Evolutionary conservation across 768 basidiomycete species (phyloP).

Genomic region (Suillus clintonianus): DNA sequence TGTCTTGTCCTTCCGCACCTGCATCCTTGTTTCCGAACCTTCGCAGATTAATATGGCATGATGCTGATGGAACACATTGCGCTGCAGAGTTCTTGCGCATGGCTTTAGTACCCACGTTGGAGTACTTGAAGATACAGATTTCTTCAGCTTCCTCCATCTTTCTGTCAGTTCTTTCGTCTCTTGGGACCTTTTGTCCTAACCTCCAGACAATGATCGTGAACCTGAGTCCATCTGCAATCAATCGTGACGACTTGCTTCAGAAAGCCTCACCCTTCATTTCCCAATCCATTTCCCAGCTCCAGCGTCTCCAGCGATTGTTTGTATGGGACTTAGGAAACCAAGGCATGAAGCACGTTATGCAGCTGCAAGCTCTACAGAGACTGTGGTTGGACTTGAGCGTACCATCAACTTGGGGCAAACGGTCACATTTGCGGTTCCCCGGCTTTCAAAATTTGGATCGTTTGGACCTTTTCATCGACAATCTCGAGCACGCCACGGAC

Average conservation of each 20-base stretch:
- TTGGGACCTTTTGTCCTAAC: neutral
- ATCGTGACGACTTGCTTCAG: neutral
- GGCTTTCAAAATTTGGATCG: neutral
- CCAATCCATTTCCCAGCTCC: neutral
- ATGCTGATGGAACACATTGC: slow-evolving; percentile 18
- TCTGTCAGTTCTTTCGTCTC: neutral
- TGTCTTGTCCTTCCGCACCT: slow-evolving; percentile 14
- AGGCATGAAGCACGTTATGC: neutral
- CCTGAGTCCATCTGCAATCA: neutral
- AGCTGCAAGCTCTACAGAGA: neutral
- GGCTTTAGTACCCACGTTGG: slow-evolving; percentile 24
- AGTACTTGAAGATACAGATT: neutral
- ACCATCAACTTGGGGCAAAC: neutral
- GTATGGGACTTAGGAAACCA: neutral
- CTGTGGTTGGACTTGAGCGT: neutral
- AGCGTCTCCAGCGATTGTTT: neutral
- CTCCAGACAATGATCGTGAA: neutral
- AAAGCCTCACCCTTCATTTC: neutral
- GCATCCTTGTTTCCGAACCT: slow-evolving; percentile 23
- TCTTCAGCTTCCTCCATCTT: neutral
- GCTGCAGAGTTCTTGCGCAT: slow-evolving; percentile 26
- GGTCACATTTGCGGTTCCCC: neutral
- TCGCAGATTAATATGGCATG: slow-evolving; percentile 20
- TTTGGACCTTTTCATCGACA: neutral
- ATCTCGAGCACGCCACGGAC: neutral